A percentile compares a stretch with the other conserved stretches of the same genome.
Conservation (phyloP, 2,329 filamentous ascomycete genomes). For the Neonectria punicea region DNA sequence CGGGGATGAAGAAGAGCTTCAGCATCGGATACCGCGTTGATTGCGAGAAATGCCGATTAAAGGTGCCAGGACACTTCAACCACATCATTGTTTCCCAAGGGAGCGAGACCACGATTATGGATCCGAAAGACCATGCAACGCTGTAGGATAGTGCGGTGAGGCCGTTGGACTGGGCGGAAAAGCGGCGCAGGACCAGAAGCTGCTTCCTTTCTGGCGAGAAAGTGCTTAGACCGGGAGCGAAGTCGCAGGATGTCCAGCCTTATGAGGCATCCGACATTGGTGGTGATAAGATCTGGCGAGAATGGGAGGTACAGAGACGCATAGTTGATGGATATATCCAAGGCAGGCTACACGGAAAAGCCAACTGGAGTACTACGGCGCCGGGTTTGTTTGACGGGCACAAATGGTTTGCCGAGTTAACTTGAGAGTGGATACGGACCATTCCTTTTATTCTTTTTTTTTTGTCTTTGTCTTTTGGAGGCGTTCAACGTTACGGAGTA, state of each 20-base stretch:
- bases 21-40: slow-evolving; percentile 83
- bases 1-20: slow-evolving; percentile 75
- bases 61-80: slow-evolving; percentile 82
- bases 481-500: slow-evolving; percentile 9
- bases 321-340: slow-evolving; percentile 5
- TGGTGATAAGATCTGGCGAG: background rate
- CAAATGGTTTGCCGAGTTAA: slow-evolving; percentile 13
- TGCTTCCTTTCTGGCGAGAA: background rate
- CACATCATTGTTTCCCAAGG: slow-evolving; percentile 76
- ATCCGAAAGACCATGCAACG: slow-evolving; percentile 32
- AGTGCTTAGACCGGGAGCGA: background rate
- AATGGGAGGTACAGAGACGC: slow-evolving; percentile 1
- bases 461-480: slow-evolving; percentile 16
- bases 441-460: slow-evolving; percentile 1
- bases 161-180: slow-evolving; percentile 36
- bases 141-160: slow-evolving; percentile 44
- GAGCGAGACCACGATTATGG: slow-evolving; percentile 41
- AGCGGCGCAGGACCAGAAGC: slow-evolving; percentile 24
- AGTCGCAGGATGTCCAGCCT: background rate
- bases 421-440: slow-evolving; percentile 18
- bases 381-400: slow-evolving; percentile 10
- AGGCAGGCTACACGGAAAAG: slow-evolving; percentile 1
- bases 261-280: background rate
- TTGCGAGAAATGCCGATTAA: slow-evolving; percentile 80
- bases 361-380: slow-evolving; percentile 10